phyloP scores from a whole-genome alignment of 768 basidiomycete species.

The Russula earlei region DNA sequence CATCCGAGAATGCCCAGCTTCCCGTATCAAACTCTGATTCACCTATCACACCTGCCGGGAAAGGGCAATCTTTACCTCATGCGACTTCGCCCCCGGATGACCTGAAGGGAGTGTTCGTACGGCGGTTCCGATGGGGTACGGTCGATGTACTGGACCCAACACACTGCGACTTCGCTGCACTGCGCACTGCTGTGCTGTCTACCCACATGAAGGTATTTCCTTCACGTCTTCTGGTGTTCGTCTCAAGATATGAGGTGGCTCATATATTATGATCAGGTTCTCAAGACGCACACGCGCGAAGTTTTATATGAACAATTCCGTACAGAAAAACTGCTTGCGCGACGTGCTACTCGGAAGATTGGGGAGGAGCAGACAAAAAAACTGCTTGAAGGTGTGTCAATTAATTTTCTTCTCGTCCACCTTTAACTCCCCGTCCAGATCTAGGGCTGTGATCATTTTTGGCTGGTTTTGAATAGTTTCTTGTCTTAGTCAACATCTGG shows the following conservation, averaged over 20 bases:
- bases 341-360: conserved; percentile 73
- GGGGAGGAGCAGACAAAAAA: conserved; percentile 64
- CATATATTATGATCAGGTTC: conserved; percentile 37
- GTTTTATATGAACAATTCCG: conserved; percentile 90
- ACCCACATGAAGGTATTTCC: conserved; percentile 71
- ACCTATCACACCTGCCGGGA: conserved; percentile 19
- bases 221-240: background rate
- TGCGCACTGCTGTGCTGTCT: conserved; percentile 75
- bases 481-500: background rate
- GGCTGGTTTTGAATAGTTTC: background rate
- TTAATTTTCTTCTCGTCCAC: background rate
- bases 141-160: conserved; percentile 78
- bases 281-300: conserved; percentile 78
- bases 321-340: conserved; percentile 82
- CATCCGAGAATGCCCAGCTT: conserved; percentile 38
- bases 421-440: background rate
- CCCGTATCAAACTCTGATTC: conserved; percentile 28
- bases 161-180: conserved; percentile 81
- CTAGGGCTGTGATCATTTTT: conserved; percentile 11
- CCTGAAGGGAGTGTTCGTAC: conserved; percentile 63
- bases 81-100: conserved; percentile 52
- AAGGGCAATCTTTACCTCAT: conserved; percentile 29
- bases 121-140: conserved; percentile 83
- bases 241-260: background rate
- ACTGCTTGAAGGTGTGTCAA: conserved; percentile 57